Evolutionary conservation across 805 yeast genomes (phyloP).

Genomic region (Scheffersomyces coipomensis): DNA sequence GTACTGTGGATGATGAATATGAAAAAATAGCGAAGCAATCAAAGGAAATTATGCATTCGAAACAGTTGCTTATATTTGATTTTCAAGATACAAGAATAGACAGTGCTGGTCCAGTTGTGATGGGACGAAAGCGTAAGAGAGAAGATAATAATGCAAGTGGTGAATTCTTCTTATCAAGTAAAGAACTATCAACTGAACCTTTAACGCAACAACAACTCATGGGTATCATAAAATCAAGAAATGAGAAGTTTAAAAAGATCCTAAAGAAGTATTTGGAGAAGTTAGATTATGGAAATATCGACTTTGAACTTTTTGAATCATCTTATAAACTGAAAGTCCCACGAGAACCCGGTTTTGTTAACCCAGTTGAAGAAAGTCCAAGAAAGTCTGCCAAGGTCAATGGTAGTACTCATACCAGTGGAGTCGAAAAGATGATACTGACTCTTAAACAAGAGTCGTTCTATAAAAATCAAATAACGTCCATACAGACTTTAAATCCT

Average conservation of each 20-base stretch:
- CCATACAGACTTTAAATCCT: conserved; percentile 45
- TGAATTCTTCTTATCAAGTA: conserved; percentile 27
- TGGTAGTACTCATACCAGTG: not conserved
- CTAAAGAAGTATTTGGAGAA: conserved; percentile 9
- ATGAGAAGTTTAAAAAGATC: conserved; percentile 42
- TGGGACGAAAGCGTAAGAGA: conserved; percentile 16
- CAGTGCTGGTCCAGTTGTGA: conserved; percentile 37
- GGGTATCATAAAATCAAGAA: conserved; percentile 57
- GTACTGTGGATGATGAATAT: conserved; percentile 46
- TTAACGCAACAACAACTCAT: conserved; percentile 58
- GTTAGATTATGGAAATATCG: conserved; percentile 20
- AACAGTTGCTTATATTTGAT: conserved; percentile 69
- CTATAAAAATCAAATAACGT: conserved; percentile 64
- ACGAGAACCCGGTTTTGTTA: conserved; percentile 6
- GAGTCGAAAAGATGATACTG: conserved; percentile 36
- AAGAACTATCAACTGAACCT: conserved; percentile 49
- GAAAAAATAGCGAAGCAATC: conserved; percentile 51
- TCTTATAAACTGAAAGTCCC: conserved; percentile 5
- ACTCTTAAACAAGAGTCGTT: conserved; percentile 46
- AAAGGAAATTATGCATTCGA: conserved; percentile 27
- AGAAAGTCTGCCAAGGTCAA: not conserved
- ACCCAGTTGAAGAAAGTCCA: no score
- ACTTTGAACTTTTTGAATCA: not conserved
- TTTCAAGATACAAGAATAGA: conserved; percentile 68
- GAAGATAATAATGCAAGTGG: conserved; percentile 8